Evolutionary conservation across 208 protist genomes (phyloP).

Genomic region (Trypanosoma melophagium): DNA sequence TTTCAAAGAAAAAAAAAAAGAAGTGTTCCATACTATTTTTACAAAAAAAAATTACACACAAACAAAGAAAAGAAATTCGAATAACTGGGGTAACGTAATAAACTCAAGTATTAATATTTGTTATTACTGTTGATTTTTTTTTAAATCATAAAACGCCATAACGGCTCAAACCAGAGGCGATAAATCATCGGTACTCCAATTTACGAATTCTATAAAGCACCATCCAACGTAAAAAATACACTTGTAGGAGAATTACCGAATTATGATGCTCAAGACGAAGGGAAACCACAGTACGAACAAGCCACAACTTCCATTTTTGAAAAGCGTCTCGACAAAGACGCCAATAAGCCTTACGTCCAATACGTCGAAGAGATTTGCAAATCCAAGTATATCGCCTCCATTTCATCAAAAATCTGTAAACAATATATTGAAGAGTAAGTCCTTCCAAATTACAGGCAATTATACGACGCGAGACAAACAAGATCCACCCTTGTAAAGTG

Average conservation of each 20-base stretch:
- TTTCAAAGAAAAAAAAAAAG: background rate
- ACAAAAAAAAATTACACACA: background rate
- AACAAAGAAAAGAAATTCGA: background rate
- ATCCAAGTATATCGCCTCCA: constrained; percentile 25
- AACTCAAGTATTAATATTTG: background rate
- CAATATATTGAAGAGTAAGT: constrained; percentile 20
- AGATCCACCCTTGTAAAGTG: constrained; percentile 32
- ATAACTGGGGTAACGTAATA: background rate
- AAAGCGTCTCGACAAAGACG: constrained; percentile 19
- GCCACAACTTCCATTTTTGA: constrained; percentile 30
- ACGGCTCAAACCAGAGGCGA: background rate
- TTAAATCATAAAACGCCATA: background rate
- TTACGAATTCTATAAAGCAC: constrained; percentile 14
- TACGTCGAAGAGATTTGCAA: constrained; percentile 19
- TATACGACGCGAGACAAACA: constrained; percentile 26
- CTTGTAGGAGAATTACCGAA: constrained; percentile 17
- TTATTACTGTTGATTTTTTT: background rate
- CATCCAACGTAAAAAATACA: constrained; percentile 31
- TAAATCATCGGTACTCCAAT: constrained; percentile 18
- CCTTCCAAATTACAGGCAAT: constrained; percentile 15
- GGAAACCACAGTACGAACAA: constrained; percentile 20
- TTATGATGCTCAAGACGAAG: constrained; percentile 25
- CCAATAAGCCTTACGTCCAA: constrained; percentile 23
- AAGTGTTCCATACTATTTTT: background rate
- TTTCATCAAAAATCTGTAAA: constrained; percentile 20